These are phyloP conservation scores for Entomortierella beljakovae DNA, from an alignment of 192 early-diverging fungal genomes.

Conservation along the genomic window DNA sequence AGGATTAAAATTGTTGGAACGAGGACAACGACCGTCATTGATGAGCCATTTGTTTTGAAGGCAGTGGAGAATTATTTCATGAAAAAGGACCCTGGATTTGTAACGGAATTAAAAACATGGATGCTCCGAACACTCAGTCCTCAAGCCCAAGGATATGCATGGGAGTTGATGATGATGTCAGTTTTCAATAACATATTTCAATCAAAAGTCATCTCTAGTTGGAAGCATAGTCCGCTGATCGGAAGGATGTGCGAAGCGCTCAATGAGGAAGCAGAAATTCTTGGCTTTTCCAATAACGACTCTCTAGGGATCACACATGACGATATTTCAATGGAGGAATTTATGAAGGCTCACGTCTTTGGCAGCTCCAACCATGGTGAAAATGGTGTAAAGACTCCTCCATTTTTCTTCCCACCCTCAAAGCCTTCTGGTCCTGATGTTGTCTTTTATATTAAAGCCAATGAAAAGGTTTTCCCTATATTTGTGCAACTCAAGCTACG, in stretches of 20 bases:
- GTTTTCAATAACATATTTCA: too few species aligned
- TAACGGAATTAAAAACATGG: background rate
- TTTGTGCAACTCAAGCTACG: slow-evolving; percentile 1
- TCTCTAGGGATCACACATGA: too few species aligned
- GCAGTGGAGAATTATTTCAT: slow-evolving; percentile 25
- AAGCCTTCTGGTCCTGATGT: slow-evolving; percentile 9
- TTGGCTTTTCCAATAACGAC: too few species aligned
- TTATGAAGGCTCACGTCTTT: slow-evolving; percentile 15
- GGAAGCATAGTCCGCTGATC: too few species aligned
- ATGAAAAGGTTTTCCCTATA: background rate
- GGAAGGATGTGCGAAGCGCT: too few species aligned
- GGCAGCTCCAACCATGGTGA: background rate
- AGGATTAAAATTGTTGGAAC: slow-evolving; percentile 19
- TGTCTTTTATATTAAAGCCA: slow-evolving; percentile 5
- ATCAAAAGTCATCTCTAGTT: too few species aligned
- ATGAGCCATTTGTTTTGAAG: slow-evolving; percentile 34
- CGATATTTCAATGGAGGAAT: too few species aligned
- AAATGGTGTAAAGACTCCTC: slow-evolving; percentile 4
- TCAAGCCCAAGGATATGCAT: too few species aligned
- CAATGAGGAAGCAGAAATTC: too few species aligned
- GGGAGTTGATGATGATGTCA: too few species aligned
- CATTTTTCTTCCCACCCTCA: slow-evolving; percentile 16
- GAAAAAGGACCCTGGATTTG: slow-evolving; percentile 7
- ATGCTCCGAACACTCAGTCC: too few species aligned
- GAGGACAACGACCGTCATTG: slow-evolving; percentile 8